A percentile compares a stretch with the other conserved stretches of the same genome.
phyloP scores from a whole-genome alignment of 2,329 filamentous ascomycete species.

The Massarina eburnea region DNA sequence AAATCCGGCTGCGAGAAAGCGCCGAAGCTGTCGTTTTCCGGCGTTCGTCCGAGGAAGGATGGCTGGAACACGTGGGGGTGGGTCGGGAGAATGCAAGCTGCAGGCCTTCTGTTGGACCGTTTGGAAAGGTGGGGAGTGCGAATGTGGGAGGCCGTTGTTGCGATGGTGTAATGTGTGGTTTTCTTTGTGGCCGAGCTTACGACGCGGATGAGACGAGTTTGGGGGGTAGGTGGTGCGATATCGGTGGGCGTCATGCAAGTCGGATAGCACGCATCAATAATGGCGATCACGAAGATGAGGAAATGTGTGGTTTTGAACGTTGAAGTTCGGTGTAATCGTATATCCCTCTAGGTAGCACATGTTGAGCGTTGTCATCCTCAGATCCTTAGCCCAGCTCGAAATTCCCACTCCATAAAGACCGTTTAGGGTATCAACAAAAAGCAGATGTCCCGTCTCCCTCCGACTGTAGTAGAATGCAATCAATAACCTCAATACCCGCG shows the following conservation, averaged over 20 bases:
- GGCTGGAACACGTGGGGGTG: too few species aligned
- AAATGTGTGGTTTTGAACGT: neutral
- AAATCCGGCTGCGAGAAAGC: too few species aligned
- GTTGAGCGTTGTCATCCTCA: neutral
- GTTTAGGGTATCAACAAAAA: slow-evolving; percentile 1
- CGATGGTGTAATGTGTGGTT: too few species aligned
- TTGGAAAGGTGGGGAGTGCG: too few species aligned
- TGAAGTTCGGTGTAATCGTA: neutral
- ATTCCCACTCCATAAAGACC: neutral
- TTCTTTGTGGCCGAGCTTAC: too few species aligned
- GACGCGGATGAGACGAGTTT: too few species aligned
- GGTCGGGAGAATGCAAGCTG: too few species aligned
- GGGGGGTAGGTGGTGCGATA: neutral
- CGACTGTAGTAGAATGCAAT: neutral
- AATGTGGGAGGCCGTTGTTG: too few species aligned
- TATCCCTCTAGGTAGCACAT: neutral
- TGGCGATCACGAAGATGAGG: neutral
- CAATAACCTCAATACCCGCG: neutral
- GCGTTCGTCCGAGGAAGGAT: too few species aligned
- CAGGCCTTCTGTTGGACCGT: too few species aligned
- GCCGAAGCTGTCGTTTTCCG: too few species aligned
- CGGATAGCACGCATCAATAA: neutral
- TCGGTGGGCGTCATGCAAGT: neutral
- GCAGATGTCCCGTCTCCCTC: neutral
- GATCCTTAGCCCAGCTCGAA: neutral